A percentile compares a stretch with the other conserved stretches of the same genome.
Evolutionary conservation across 306 rosid species (phyloP).

Genomic region (Mimosa bimucronata): DNA sequence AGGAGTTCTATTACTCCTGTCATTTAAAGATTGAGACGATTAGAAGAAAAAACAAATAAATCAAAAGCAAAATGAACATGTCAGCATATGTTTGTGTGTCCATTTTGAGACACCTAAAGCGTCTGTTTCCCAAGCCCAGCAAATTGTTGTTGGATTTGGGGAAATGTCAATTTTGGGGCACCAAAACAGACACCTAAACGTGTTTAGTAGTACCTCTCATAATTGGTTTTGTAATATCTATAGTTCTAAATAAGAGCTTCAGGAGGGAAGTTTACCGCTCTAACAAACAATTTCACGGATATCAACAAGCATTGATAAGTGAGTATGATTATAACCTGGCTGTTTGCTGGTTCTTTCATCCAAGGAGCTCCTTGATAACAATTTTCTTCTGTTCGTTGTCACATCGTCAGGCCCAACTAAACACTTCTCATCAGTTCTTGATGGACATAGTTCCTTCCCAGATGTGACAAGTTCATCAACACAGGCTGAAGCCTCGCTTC

Average conservation of each 20-base stretch:
- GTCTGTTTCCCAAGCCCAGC: too few species aligned
- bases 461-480: conserved; percentile 66
- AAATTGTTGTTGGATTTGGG: too few species aligned
- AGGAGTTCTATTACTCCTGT: not conserved
- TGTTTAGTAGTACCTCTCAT: not conserved
- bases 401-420: conserved; percentile 43
- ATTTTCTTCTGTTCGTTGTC: conserved; percentile 40
- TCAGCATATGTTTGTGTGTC: not conserved
- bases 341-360: conserved; percentile 53
- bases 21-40: not conserved
- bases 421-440: conserved; percentile 52
- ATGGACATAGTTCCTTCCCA: conserved; percentile 63
- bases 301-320: conserved; percentile 10
- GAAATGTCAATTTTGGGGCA: not conserved
- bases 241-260: conserved; percentile 17
- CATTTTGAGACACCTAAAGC: not conserved
- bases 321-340: conserved; percentile 49
- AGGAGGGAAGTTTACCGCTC: conserved; percentile 6
- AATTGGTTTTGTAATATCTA: not conserved
- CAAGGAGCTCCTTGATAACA: conserved; percentile 41
- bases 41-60: not conserved
- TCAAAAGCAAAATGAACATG: not conserved
- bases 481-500: conserved; percentile 79
- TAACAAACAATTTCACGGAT: conserved; percentile 17
- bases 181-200: conserved; percentile 8